These are phyloP conservation scores for Marchantia polymorpha DNA, from an alignment of 225 moss, liverwort and hornwort genomes.

Conservation along the genomic window DNA sequence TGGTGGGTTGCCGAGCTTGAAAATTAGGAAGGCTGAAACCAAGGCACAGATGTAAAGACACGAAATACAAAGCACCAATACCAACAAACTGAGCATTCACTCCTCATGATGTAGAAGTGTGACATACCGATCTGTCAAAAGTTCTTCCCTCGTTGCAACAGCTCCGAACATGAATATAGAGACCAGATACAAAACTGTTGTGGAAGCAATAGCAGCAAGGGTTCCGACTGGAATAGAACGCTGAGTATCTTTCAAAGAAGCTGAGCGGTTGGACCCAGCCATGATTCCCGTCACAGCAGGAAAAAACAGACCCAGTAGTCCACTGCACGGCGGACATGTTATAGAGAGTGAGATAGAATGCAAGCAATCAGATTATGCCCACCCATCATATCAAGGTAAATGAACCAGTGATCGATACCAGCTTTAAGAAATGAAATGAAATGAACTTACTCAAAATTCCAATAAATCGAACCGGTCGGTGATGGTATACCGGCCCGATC, in stretches of 20 bases:
- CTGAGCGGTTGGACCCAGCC: slow-evolving; percentile 99
- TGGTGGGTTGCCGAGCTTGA: neutral
- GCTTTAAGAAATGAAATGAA: no score
- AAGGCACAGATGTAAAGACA: neutral
- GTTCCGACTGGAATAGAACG: slow-evolving; percentile 95
- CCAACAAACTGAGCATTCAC: no score
- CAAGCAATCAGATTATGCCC: neutral
- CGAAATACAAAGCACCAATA: neutral
- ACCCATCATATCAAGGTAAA: neutral
- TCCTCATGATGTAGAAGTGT: no score
- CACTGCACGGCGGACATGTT: slow-evolving; percentile 48
- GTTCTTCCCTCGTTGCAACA: slow-evolving; percentile 84
- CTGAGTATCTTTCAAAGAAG: slow-evolving; percentile 91
- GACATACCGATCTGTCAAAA: slow-evolving; percentile 80
- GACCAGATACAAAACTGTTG: slow-evolving; percentile 80
- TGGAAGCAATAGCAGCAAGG: slow-evolving; percentile 85
- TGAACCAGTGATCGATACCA: no score
- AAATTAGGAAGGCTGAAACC: neutral
- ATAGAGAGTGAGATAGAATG: slow-evolving; percentile 15
- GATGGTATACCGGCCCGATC: slow-evolving; percentile 94
- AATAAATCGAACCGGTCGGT: slow-evolving; percentile 77
- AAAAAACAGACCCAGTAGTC: slow-evolving; percentile 91
- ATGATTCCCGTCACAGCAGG: slow-evolving; percentile 99
- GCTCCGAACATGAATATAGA: slow-evolving; percentile 95
- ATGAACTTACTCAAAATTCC: slow-evolving; percentile 82